Evolutionary conservation across 371 early-diverging fungal species (phyloP).

Genomic region (Rhizopus sp.): DNA sequence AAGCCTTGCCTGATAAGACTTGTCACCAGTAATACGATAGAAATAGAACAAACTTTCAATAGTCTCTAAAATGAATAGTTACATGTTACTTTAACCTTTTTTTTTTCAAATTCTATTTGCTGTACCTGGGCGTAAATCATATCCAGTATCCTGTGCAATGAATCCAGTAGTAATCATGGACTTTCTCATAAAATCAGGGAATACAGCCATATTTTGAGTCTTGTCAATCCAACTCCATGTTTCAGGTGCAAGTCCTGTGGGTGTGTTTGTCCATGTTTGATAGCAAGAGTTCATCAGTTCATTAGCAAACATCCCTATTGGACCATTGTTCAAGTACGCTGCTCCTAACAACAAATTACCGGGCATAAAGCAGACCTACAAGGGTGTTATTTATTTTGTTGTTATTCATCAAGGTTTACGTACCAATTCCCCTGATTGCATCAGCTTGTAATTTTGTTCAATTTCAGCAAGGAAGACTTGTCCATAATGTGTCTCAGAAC

Average conservation of each 20-base stretch:
- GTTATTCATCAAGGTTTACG: neutral
- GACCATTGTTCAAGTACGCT: conserved; percentile 30
- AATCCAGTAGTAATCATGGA: conserved; percentile 29
- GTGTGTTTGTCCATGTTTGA: conserved; percentile 38
- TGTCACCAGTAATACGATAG: conserved; percentile 74
- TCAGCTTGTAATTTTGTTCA: conserved; percentile 24
- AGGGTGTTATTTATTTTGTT: neutral
- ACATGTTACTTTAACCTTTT: neutral
- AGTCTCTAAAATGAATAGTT: conserved; percentile 55
- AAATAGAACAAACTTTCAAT: conserved; percentile 77
- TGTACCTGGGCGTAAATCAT: conserved; percentile 55
- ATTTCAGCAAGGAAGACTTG: conserved; percentile 43
- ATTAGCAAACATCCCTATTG: conserved; percentile 25
- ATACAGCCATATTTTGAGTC: conserved; percentile 19
- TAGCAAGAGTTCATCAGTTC: conserved; percentile 47
- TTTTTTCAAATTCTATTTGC: neutral
- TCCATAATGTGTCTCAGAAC: conserved; percentile 32
- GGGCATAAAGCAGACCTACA: conserved; percentile 48
- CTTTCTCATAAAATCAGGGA: conserved; percentile 29
- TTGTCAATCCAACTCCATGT: conserved; percentile 49
- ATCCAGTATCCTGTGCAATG: conserved; percentile 21
- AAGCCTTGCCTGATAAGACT: conserved; percentile 52
- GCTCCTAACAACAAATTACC: conserved; percentile 47
- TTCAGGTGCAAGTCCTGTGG: conserved; percentile 48
- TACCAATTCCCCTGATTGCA: conserved; percentile 48